Evolutionary conservation across 805 yeast species (phyloP), one percentile per base, ranked within the genome.

Genomic region (Diddensiella transvaalensis): DNA sequence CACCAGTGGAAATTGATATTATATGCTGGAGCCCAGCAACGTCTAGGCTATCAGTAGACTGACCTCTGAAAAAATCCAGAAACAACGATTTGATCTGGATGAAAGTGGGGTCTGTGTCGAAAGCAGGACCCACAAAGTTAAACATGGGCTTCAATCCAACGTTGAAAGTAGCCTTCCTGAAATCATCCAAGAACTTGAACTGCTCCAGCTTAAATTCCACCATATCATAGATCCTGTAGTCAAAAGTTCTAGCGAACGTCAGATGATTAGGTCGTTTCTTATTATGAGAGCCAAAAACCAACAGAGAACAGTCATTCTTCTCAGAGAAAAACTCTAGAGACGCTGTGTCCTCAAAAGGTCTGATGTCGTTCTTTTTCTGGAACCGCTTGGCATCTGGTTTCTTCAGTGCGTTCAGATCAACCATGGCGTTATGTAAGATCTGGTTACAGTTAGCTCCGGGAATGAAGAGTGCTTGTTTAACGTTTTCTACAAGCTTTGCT

Each of bases 131-230:
- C 65, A 88, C 88, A 74, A 93, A 93, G 2, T 85, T 75, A 67
- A 93, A 85, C 90, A 93, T 80, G 51, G 99, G 99, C 66, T 88
- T 90, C 64, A 91, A 73, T 23, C 99, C 99, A 33, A 91, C 74
- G 38, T 84, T 79, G 69, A 90, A 88, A 1, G 96, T 88, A 48
- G 74, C 64, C 58, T 84, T 83, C 58, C 78, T 82, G 75, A 93
- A 93, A 59, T 91, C 97, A 51, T 76, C 69, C 47, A 93, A 74
- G 35, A 90, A 72, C 65, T 88, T 87, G 63, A 66, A 79, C 36
- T 79, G 78, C 51, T 80, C 79, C 38, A 87, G 78, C 47, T 84
- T 77, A 52, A 93, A 74, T 71, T 93, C 99, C 60, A 93, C 74
- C 96, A 93, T 91, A 65, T 93, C 99, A 65, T 84, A 91, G 10